Conservation (phyloP, 73 alveolate genomes). For the Halteria grandinella region DNA sequence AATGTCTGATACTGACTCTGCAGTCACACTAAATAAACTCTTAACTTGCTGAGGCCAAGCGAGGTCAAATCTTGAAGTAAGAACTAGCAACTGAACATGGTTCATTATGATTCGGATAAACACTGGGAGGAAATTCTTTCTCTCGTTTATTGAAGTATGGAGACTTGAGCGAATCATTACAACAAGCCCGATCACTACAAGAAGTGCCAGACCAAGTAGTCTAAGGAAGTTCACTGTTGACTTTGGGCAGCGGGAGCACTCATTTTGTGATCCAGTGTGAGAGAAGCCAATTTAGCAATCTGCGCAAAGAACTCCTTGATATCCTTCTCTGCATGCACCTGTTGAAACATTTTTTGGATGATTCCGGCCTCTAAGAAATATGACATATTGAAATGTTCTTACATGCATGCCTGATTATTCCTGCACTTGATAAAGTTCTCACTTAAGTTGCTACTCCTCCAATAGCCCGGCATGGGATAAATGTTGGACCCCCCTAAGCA, state of each 20-base stretch:
- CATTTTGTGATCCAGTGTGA: not conserved
- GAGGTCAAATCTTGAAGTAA: slow-evolving; percentile 6
- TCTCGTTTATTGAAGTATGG: not conserved
- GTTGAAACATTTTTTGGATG: not conserved
- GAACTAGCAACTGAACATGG: slow-evolving; percentile 1
- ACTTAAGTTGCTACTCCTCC: slow-evolving; percentile 18
- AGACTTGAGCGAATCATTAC: slow-evolving; percentile 8
- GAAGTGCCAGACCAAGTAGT: not conserved
- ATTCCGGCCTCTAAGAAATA: slow-evolving; percentile 13
- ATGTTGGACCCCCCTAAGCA: slow-evolving; percentile 49
- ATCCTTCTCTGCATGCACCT: slow-evolving; percentile 27
- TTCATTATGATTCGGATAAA: not conserved
- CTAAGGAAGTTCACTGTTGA: not conserved
- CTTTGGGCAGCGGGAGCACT: slow-evolving; percentile 7
- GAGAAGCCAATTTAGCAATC: slow-evolving; percentile 16
- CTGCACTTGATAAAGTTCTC: slow-evolving; percentile 10
- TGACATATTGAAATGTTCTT: not conserved
- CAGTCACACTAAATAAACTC: not conserved
- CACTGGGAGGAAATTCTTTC: not conserved
- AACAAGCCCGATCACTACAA: not conserved
- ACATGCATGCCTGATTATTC: slow-evolving; percentile 7
- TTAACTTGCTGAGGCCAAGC: slow-evolving; percentile 19
- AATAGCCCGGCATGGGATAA: slow-evolving; percentile 4
- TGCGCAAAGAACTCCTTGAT: slow-evolving; percentile 44
- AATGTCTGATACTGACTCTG: not conserved